Percentiles rank a stretch among this genome's conserved stretches.
Evolutionary conservation across 345 rosid genomes (phyloP).

Genomic region (Eucalyptus grandis): DNA sequence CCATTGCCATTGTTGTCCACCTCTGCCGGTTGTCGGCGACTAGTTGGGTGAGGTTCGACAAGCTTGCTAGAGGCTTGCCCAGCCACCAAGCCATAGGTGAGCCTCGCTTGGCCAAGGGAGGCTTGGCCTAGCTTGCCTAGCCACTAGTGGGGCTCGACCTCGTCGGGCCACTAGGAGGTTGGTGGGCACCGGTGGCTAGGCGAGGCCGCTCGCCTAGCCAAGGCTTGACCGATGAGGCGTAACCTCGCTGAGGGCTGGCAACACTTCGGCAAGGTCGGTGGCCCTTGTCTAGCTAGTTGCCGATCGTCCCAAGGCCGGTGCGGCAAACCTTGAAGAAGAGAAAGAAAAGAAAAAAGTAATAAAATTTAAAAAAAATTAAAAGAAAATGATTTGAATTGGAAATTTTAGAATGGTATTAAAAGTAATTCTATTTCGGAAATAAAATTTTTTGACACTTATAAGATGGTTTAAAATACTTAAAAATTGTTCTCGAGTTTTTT

Average conservation of each 20-base stretch:
- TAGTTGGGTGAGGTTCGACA: rapidly evolving
- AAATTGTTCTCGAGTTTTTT: too few relatives aligned
- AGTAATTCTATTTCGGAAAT: rapidly evolving
- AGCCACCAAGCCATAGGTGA: rapidly evolving
- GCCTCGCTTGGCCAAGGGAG: rapidly evolving
- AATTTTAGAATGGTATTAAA: rapidly evolving
- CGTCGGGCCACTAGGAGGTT: rapidly evolving
- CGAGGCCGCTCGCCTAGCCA: rapidly evolving
- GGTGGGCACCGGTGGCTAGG: rapidly evolving
- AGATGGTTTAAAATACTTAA: rapidly evolving
- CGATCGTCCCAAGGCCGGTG: rapidly evolving
- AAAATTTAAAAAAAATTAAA: too few relatives aligned
- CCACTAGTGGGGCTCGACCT: rapidly evolving
- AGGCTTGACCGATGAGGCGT: rapidly evolving
- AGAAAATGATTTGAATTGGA: too few relatives aligned
- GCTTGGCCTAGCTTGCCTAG: rapidly evolving
- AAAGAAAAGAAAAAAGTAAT: rapidly evolving
- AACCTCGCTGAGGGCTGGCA: rapidly evolving
- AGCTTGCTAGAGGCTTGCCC: too few relatives aligned
- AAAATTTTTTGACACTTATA: rapidly evolving
- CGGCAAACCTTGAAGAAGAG: rapidly evolving
- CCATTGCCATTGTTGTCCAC: rapidly evolving
- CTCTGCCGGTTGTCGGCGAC: rapidly evolving
- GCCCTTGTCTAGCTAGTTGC: rapidly evolving
- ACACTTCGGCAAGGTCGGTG: rapidly evolving